Conservation (phyloP, 257 asterid genomes). For the Fraxinus excelsior region DNA sequence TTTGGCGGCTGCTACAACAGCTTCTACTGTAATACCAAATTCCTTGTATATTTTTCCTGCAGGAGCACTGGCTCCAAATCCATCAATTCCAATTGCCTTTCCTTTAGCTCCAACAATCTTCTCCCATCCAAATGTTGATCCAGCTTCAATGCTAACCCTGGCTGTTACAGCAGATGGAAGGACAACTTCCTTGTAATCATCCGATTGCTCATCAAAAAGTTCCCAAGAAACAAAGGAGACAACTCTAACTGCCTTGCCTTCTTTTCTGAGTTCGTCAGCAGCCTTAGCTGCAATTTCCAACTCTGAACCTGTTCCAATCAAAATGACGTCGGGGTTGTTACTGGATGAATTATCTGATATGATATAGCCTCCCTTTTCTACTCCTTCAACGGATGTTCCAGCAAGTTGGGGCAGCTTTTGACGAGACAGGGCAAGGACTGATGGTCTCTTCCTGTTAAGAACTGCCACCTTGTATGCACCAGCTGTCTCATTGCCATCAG, state of each 20-base stretch:
- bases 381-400: constrained; percentile 75
- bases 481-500: constrained; percentile 84
- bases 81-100: constrained; percentile 71
- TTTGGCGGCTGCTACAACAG: constrained; percentile 70
- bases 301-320: constrained; percentile 86
- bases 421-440: constrained; percentile 72
- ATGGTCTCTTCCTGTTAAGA: constrained; percentile 61
- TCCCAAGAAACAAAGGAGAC: constrained; percentile 83
- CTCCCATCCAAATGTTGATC: constrained; percentile 70
- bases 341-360: constrained; percentile 65
- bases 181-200: constrained; percentile 70
- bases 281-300: constrained; percentile 81
- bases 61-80: constrained; percentile 84
- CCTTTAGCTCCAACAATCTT: constrained; percentile 67
- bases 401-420: constrained; percentile 76
- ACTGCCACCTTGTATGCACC: constrained; percentile 76
- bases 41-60: constrained; percentile 78
- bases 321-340: constrained; percentile 71
- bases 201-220: constrained; percentile 69
- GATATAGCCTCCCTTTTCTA: constrained; percentile 69
- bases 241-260: constrained; percentile 74
- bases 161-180: constrained; percentile 67
- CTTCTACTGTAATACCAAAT: constrained; percentile 69
- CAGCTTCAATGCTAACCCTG: constrained; percentile 86
- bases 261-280: constrained; percentile 74